Base-by-base conservation (phyloP, 192 early-diverging fungal genomes). In the Spizellomyces punctatus region DNA sequence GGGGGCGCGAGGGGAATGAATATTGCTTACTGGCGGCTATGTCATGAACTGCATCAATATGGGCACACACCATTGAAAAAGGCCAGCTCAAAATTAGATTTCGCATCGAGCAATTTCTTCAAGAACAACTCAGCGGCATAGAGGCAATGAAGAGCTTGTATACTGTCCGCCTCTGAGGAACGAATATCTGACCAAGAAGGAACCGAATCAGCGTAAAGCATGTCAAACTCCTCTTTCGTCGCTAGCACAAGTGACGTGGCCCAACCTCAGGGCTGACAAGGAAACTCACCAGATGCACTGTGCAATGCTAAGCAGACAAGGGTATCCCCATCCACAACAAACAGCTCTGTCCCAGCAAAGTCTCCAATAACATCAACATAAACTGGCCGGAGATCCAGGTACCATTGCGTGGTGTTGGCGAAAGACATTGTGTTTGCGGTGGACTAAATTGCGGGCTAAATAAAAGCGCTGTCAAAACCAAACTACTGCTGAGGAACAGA, bases 341-440 rank as follows among this genome's bases (percentile, higher is more conserved):
- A 83, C 46, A 81, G 65, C 43, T 82, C 75, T 4, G 64, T 63
- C 44, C 81, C 81, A 41, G 75, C 81, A 76, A 74, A 82, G 55
- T 82, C 81, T 55, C 72, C 77, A 19, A 83, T 58, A 8, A 82
- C 42, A 46, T 82, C 81, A 61, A 82, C 36, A 43, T 73, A 45
- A 1, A 64, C 60, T 5, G 60, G 60, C 14, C 58, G 19, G n/a
- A 70, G 58, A 4, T 43, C 5, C 17, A 46, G 21, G 47, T 70
- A 70, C 68, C 68, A 70, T 46, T 44, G 68, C 10, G 59, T 22
- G 50, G 50, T 36, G 27, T 36, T 3, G 27, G 3, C 27, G 27
- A 36, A 3, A 36, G 27, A 36, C 27, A 36, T 36, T 36, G 27
- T 36, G 1, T 36, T 36, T 36, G 27, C 27, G 27, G 27, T 36